Evolutionary conservation across 768 basidiomycete species (phyloP), one percentile per base, ranked within the genome.

Genomic region (Antrodiella citrinella): DNA sequence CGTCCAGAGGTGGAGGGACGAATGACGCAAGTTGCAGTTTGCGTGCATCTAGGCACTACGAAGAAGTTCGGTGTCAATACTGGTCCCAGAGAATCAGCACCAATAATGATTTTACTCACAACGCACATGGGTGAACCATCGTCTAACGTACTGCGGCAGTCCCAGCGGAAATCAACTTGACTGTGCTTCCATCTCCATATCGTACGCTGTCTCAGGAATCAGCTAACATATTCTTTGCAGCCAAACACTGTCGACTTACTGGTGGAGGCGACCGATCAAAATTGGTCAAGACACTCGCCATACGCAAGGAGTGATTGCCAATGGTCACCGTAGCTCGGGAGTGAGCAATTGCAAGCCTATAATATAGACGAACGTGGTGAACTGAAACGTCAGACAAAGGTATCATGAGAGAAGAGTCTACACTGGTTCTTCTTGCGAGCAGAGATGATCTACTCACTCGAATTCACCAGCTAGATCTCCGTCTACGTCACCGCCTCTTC

Each of bases 61-160:
- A 23, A 23, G 11, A 26, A 11, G 4, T n/a, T 39, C 5, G 11
- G 7, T 21, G 24, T 44, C 7, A 30, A 15, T 45, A 3, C n/a
- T n/a, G n/a, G n/a, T n/a, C n/a, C n/a, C n/a, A n/a, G n/a, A n/a
- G n/a, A n/a, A n/a, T n/a, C n/a, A n/a, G 44, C 15, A 40, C 4
- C 4, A 42, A 49, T 3, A 44, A 40, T n/a, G 20, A n/a, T n/a
- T n/a, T n/a, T 3, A 66, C 72, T 44, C 45, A 73, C 72, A 47
- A 77, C 69, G 57, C 73, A 75, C 68, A 73, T 66, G 0, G 72
- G 71, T 0, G 71, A 73, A 15, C 75, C 74, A 48, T 77, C 73
- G 25, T 73, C 72, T 2, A 74, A 62, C 0, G 62, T 67, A 2
- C 64, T 62, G 0, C 71, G 67, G 55, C 73, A 75, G 51, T 77